phyloP scores from a whole-genome alignment of 129 eudicot genomes.

The Mikania micrantha region DNA sequence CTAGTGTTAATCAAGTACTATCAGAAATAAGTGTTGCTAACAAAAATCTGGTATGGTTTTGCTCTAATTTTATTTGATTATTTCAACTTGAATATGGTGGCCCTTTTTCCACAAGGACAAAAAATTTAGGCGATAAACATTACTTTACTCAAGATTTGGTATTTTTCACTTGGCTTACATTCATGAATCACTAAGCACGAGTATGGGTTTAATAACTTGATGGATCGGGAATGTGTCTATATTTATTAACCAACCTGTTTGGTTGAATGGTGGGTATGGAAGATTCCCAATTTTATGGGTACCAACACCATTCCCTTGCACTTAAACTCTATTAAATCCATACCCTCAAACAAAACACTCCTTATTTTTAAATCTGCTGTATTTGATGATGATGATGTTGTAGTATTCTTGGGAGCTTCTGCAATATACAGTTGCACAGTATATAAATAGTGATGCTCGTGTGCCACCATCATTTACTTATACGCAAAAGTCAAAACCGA shows the following conservation, averaged over 20 bases:
- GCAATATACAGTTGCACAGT: constrained; percentile 70
- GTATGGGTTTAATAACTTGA: neutral
- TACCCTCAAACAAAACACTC: neutral
- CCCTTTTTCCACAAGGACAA: neutral
- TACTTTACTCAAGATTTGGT: neutral
- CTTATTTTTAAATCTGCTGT: neutral
- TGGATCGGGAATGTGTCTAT: neutral
- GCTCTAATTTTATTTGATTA: neutral
- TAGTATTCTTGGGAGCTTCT: constrained; percentile 56
- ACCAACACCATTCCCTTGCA: neutral
- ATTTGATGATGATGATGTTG: constrained; percentile 10
- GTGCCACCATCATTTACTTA: constrained; percentile 28
- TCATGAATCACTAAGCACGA: neutral
- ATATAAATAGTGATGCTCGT: constrained; percentile 86
- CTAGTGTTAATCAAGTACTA: constrained; percentile 48
- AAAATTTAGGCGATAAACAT: constrained; percentile 5
- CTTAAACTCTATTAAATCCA: neutral
- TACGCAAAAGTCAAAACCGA: constrained; percentile 28
- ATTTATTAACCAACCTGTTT: neutral
- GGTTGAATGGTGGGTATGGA: neutral
- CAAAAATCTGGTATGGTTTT: constrained; percentile 46
- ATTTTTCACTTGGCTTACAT: neutral
- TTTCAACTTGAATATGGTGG: neutral
- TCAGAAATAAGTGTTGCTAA: constrained; percentile 31
- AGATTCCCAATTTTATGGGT: neutral